These are phyloP conservation scores for Amaranthus hypochondriacus DNA, from an alignment of 148 eudicot genomes.

Conservation along the genomic window DNA sequence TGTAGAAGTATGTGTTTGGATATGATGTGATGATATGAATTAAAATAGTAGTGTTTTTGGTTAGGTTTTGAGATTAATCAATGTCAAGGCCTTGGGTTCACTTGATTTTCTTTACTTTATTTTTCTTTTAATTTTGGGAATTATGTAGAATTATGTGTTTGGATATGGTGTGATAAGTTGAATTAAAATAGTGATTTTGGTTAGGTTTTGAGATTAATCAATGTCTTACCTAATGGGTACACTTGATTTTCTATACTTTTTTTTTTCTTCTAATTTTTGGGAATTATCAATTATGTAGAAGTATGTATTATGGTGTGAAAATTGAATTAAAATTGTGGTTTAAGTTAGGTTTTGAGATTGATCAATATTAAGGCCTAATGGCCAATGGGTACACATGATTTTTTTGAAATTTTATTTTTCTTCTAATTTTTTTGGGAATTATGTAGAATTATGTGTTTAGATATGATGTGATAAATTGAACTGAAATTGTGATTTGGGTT, in stretches of 20 bases:
- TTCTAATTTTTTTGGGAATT: background rate
- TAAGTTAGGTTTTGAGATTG: no score
- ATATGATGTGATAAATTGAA: background rate
- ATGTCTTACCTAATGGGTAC: no score
- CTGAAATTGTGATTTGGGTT: background rate
- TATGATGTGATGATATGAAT: no score
- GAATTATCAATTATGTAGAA: no score
- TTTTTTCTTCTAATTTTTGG: no score
- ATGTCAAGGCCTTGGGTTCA: no score
- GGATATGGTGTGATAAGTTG: background rate
- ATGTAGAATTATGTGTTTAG: background rate
- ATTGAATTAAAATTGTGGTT: no score
- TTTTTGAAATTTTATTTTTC: background rate
- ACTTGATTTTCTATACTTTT: no score
- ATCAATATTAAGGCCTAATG: no score
- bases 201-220: slow-evolving; percentile 42
- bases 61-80: no score
- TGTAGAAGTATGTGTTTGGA: background rate
- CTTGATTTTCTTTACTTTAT: background rate
- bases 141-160: background rate
- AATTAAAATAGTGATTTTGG: background rate
- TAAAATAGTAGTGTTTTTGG: no score
- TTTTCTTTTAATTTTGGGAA: background rate
- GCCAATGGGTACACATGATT: background rate
- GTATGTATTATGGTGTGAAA: no score